Evolutionary conservation across 2,329 filamentous ascomycete species (phyloP), one percentile per base, ranked within the genome.

Genomic region (Fusarium papillatum): DNA sequence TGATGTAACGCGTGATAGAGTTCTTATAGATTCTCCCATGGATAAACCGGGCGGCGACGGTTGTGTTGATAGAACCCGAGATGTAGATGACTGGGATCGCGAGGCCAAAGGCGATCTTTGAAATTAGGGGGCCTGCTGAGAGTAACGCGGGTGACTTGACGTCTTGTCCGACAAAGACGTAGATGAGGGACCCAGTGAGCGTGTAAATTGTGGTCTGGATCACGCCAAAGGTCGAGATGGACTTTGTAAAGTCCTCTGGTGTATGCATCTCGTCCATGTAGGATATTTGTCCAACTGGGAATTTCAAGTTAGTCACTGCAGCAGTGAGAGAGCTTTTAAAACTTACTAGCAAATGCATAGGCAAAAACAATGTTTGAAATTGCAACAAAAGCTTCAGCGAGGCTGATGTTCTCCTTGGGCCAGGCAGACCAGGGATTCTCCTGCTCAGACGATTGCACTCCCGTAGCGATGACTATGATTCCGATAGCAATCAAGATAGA

Each of bases 61-160:
- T 83, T 13, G 83, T 84, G 81, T 93, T 91, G 79, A 94, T 91
- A 31, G 93, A 91, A 60, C 92, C 93, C 22, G 53, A 62, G 24
- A 62, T 63, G 16, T 41, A 63, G 39, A 46, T 63, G 39, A 63
- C 38, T n/a, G 60, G 60, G 9, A 63, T 31, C n/a, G 66, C 92
- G 69, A 94, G 83, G 31, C 91, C 92, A 78, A 92, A 94, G 2
- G 91, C 91, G 6, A 94, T 83, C 77, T 93, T 93, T 53, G 88
- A 87, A 16, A 93, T 81, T 0, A 87, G 71, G 3, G 84, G 84
- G 4, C 88, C 87, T 7, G 92, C 89, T 0, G 90, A 92, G 7
- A 92, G 88, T 5, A 94, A 86, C 0, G 93, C 93, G 1, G 93
- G 93, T 1, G 90, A 90, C 34, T 86, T 80, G 9, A 94, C 92